Base-by-base conservation (phyloP, 164 flowering plant genomes). In the Magnolia changhungtana region DNA sequence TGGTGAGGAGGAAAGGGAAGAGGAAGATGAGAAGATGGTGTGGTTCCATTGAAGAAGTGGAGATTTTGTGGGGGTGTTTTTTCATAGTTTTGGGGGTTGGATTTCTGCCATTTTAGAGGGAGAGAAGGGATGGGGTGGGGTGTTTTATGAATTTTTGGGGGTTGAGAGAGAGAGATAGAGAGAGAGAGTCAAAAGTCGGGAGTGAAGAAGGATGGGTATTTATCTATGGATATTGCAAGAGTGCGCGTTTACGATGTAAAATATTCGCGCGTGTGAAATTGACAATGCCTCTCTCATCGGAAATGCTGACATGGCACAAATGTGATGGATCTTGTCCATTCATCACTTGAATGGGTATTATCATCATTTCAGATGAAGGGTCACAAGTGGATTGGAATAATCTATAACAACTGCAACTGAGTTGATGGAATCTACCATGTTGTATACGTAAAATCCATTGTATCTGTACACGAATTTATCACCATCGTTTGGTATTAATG, bases 61-160 rank as follows among this genome's bases (percentile, higher is more conserved):
- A 18, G 19, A 58, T 21, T 2, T 14, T 63, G 21, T 71, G 4
- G 63, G 50, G 50, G 23, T 11, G 16, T 51, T 27, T 55, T 55
- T 55, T 55, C 61, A 55, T 55, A 24, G 8, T 50, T 29, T 75
- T 50, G 73, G 79, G 78, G 84, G 76, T 78, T 76, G 78, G 69
- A 67, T 64, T 18, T 51, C 82, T 20, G 78, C 86, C 86, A 84
- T 86, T 81, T 73, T 71, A 83, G 80, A 80, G 75, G 66, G 68
- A 55, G 66, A 52, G 76, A 37, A 31, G n/a, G 67, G n/a, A 2
- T 16, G 67, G 37, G n/a, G 14, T 29, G 18, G 1, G 31, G 29
- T 20, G 63, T 21, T 71, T 19, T 27, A 16, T 55, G 61, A 11
- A 55, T 11, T 11, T 11, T 11, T 55, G 45, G 13, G 69, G 55